Evolutionary conservation across 1,284 basidiomycete species (phyloP).

Genomic region (Sutorius eximius): DNA sequence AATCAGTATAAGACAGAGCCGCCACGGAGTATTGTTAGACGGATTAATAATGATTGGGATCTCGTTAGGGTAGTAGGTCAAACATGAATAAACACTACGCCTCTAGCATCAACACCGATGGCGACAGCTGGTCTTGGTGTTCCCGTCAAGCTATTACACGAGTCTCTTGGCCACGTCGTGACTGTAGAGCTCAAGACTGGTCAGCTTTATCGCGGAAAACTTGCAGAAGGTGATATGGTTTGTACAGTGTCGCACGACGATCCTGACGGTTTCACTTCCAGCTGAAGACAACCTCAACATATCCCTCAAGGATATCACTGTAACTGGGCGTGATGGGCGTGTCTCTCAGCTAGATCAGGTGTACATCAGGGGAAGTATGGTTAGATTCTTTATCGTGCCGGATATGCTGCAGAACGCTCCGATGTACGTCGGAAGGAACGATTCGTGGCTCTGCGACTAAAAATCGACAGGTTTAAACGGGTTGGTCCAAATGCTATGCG

Average conservation of each 20-base stretch:
- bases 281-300: slow-evolving; percentile 99
- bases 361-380: slow-evolving; percentile 97
- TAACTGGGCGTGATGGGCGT: slow-evolving; percentile 96
- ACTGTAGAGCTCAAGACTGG: slow-evolving; percentile 99
- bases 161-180: slow-evolving; percentile 93
- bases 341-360: slow-evolving; percentile 99
- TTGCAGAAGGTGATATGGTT: slow-evolving; percentile 78
- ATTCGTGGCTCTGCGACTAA: slow-evolving; percentile 11
- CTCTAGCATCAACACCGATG: slow-evolving; percentile 25
- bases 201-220: slow-evolving; percentile 94
- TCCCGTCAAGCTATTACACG: slow-evolving; percentile 90
- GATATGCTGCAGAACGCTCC: slow-evolving; percentile 99
- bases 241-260: slow-evolving; percentile 9
- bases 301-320: slow-evolving; percentile 94
- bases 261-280: slow-evolving; percentile 40
- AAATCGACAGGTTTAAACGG: slow-evolving; percentile 87
- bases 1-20: background rate
- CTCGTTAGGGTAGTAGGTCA: slow-evolving; percentile 6
- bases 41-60: background rate
- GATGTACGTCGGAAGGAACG: slow-evolving; percentile 65
- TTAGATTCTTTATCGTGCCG: slow-evolving; percentile 98
- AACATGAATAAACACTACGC: slow-evolving; percentile 26
- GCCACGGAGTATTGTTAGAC: no score
- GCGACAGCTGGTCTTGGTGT: slow-evolving; percentile 70
- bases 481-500: slow-evolving; percentile 98